Percentiles rank a stretch among this genome's conserved stretches.
Evolutionary conservation across 805 yeast species (phyloP).

Genomic region (Candida nitratophila): DNA sequence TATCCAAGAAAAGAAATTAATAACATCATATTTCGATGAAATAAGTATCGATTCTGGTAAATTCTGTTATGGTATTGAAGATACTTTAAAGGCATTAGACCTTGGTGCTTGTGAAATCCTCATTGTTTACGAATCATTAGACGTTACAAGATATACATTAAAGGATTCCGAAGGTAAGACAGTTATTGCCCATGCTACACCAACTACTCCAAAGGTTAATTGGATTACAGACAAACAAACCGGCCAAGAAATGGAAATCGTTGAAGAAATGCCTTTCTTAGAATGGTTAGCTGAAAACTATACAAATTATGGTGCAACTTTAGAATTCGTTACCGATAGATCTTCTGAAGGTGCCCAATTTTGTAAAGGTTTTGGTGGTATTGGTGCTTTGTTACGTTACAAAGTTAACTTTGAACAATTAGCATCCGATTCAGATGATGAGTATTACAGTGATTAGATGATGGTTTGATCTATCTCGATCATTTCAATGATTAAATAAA

Average conservation of each 20-base stretch:
- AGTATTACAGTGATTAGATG: conserved; percentile 52
- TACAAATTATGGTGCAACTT: conserved; percentile 86
- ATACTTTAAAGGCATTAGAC: conserved; percentile 92
- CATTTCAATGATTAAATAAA: too few species aligned
- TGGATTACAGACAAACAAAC: conserved; percentile 75
- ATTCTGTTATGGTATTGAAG: conserved; percentile 96
- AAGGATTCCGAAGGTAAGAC: conserved; percentile 79
- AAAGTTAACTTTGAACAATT: conserved; percentile 96
- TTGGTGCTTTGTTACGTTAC: conserved; percentile 94
- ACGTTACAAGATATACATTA: conserved; percentile 73
- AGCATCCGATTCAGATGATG: conserved; percentile 84
- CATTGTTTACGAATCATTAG: conserved; percentile 90
- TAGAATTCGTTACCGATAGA: conserved; percentile 95
- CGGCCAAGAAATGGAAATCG: conserved; percentile 87
- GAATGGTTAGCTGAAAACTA: conserved; percentile 99
- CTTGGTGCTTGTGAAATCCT: conserved; percentile 92
- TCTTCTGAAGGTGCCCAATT: conserved; percentile 99
- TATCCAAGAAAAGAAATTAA: conserved; percentile 95
- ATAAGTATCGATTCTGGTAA: conserved; percentile 96
- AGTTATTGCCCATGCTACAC: conserved; percentile 64
- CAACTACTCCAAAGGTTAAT: conserved; percentile 66
- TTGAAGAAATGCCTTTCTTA: conserved; percentile 75
- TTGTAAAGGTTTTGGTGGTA: conserved; percentile 97
- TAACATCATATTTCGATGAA: conserved; percentile 90
- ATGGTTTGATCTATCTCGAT: neutral